These are phyloP conservation scores for Apophysomyces trapeziformis DNA, from an alignment of 371 early-diverging fungal species.

Conservation along the genomic window DNA sequence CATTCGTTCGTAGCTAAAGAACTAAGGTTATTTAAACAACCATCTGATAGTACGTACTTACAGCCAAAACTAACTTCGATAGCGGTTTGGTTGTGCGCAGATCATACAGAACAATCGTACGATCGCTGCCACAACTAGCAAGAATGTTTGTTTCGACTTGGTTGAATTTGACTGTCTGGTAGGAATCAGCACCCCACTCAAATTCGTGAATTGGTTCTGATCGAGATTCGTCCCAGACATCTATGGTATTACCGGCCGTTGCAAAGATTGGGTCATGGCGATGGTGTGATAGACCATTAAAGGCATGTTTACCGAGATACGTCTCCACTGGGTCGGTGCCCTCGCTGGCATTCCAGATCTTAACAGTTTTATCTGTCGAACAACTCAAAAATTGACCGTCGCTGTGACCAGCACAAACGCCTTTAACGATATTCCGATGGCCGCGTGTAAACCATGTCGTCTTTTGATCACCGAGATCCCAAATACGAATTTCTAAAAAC, in stretches of 20 bases:
- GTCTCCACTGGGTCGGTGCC: constrained; percentile 66
- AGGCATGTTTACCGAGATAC: constrained; percentile 76
- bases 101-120: constrained; percentile 94
- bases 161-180: constrained; percentile 92
- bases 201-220: constrained; percentile 85
- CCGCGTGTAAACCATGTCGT: constrained; percentile 77
- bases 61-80: constrained; percentile 74
- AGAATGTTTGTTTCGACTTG: constrained; percentile 91
- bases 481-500: constrained; percentile 75
- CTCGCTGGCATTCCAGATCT: constrained; percentile 76
- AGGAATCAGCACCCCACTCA: constrained; percentile 94
- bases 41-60: constrained; percentile 12
- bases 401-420: constrained; percentile 72
- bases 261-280: constrained; percentile 83
- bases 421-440: constrained; percentile 83
- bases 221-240: constrained; percentile 92
- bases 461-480: constrained; percentile 78
- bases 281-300: constrained; percentile 86
- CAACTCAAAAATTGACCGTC: constrained; percentile 80
- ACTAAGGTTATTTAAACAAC: constrained; percentile 12
- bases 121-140: constrained; percentile 90
- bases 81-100: constrained; percentile 84
- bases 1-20: constrained; percentile 80
- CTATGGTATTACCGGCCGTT: constrained; percentile 83
- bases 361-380: constrained; percentile 87